Conservation (phyloP, 2,329 filamentous ascomycete species). For the Sclerotiophoma versabilis region DNA sequence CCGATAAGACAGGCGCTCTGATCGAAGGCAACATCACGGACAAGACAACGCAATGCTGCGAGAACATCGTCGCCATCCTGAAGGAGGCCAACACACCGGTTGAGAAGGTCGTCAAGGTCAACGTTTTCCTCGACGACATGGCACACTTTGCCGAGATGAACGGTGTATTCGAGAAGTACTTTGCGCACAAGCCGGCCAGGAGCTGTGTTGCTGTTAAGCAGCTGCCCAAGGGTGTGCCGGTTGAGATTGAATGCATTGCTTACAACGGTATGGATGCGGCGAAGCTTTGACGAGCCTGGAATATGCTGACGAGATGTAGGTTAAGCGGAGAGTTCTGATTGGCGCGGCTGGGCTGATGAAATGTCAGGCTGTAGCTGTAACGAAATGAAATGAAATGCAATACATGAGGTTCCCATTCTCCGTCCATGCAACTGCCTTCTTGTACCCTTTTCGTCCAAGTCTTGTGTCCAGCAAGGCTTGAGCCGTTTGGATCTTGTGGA, state of each 20-base stretch:
- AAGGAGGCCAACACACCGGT: slow-evolving; percentile 80
- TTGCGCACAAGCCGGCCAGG: slow-evolving; percentile 81
- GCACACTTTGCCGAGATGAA: slow-evolving; percentile 88
- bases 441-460: too few relatives aligned
- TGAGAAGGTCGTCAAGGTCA: slow-evolving; percentile 79
- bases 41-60: slow-evolving; percentile 73
- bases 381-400: not conserved
- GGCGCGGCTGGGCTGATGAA: not conserved
- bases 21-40: slow-evolving; percentile 71
- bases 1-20: slow-evolving; percentile 66
- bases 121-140: slow-evolving; percentile 91
- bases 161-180: slow-evolving; percentile 82
- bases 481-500: too few relatives aligned
- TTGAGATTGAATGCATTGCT: slow-evolving; percentile 91
- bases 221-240: slow-evolving; percentile 82
- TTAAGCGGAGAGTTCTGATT: slow-evolving; percentile 2
- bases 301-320: slow-evolving; percentile 15
- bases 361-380: not conserved
- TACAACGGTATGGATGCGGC: slow-evolving; percentile 48
- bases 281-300: slow-evolving; percentile 26
- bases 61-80: slow-evolving; percentile 85
- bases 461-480: too few relatives aligned
- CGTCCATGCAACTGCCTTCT: too few relatives aligned
- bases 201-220: slow-evolving; percentile 91
- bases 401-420: not conserved